Base-by-base conservation (phyloP, 31 red algal genomes). In the Endocladia muricata region DNA sequence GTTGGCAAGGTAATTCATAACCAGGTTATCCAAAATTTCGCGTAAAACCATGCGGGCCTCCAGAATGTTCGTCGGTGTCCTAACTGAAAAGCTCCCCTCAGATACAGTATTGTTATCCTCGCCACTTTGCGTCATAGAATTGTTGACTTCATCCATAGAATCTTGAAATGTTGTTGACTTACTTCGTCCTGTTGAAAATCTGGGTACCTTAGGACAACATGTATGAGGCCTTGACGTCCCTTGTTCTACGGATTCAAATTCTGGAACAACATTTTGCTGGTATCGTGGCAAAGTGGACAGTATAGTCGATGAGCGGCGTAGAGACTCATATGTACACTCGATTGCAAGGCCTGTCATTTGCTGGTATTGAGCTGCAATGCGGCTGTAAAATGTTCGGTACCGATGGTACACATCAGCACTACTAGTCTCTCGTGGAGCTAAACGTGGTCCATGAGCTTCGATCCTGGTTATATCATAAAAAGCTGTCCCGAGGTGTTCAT, bases 1-100 rank as follows among this genome's bases (percentile, higher is more conserved):
- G 59, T 85, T 85, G 1, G 81, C 81, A 1, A 85, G 37, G 30
- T 85, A 85, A n/a, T 31, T 57, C 39, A 85, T 65, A 31, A 85
- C 30, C 43, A 85, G 37, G 25, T 55, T 9, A 8, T 73, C 48
- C 61, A 85, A 38, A 55, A 85, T 67, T 22, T 85, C 70, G 28
- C 71, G 70, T 23, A 85, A 41, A 36, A 69, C 70, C 33, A 37
- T 38, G 3, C 60, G 52, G 1, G 48, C 33, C 8, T 56, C 30
- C 30, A 23, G 36, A 3, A 49, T 49, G 44, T 8, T 19, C 8
- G 8, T 8, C 19, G 8, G 8, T 19, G 44, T 13, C n/a, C n/a
- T n/a, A n/a, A n/a, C n/a, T n/a, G n/a, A n/a, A n/a, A n/a, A n/a
- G n/a, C n/a, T n/a, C 32, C 25, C 25, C 25, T 58, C 55, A 33